Conservation (phyloP, 2,329 filamentous ascomycete species). For the Talaromyces sp. region DNA sequence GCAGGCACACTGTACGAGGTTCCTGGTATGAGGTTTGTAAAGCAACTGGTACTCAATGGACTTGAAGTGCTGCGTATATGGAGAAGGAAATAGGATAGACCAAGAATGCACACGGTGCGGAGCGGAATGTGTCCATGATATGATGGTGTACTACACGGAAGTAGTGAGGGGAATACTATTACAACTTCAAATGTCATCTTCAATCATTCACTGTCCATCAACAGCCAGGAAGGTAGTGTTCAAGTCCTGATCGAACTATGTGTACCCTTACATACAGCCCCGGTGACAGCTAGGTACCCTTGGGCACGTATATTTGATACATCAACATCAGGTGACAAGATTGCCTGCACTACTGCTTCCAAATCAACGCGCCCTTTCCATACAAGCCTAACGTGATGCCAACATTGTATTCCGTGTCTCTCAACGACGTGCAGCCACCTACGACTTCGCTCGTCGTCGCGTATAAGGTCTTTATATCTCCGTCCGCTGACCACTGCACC, state of each 20-base stretch:
- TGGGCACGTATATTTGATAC: neutral
- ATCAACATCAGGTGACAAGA: neutral
- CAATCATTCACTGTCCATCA: too few relatives aligned
- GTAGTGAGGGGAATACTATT: neutral
- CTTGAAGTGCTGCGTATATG: slow-evolving; percentile 19
- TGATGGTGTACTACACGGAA: slow-evolving; percentile 7
- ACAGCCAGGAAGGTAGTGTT: too few relatives aligned
- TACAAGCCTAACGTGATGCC: slow-evolving; percentile 21
- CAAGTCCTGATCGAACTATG: too few relatives aligned
- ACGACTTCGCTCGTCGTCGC: slow-evolving; percentile 10
- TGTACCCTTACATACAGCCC: neutral
- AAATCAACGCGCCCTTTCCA: slow-evolving; percentile 20
- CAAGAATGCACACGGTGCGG: slow-evolving; percentile 8
- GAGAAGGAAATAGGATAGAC: slow-evolving; percentile 13
- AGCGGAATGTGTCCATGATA: slow-evolving; percentile 11
- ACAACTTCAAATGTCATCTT: too few relatives aligned
- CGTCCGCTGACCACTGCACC: neutral
- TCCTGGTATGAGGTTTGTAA: slow-evolving; percentile 20
- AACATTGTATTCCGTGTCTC: slow-evolving; percentile 18
- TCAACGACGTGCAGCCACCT: slow-evolving; percentile 17
- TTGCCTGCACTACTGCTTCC: slow-evolving; percentile 5
- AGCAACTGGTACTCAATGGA: slow-evolving; percentile 20
- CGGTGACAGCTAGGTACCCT: too few relatives aligned
- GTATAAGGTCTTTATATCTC: neutral
- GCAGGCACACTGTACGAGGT: slow-evolving; percentile 20